Conservation (phyloP, 2,329 filamentous ascomycete genomes). For the Fusarium pininemorale region DNA sequence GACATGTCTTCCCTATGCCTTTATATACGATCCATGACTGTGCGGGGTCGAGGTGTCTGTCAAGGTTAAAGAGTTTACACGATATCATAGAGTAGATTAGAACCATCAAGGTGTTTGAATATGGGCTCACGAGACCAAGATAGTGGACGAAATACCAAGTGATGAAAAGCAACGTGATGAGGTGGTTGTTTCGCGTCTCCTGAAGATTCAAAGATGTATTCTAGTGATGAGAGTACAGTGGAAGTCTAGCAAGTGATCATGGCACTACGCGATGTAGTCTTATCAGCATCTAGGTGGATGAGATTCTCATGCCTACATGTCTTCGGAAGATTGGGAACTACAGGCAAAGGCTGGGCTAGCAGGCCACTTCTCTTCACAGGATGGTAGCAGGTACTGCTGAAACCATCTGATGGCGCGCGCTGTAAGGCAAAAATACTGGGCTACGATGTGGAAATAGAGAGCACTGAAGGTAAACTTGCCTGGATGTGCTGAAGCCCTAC, state of each 20-base stretch:
- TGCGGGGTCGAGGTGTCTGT: slow-evolving; percentile 10
- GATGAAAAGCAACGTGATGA: neutral
- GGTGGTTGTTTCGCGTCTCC: neutral
- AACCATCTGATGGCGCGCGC: neutral
- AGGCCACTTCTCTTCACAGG: neutral
- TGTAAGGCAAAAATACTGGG: neutral
- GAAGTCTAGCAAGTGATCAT: neutral
- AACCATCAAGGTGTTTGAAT: slow-evolving; percentile 23
- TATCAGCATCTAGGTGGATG: neutral
- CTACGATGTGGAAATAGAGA: neutral
- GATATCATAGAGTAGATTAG: neutral
- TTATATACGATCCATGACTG: slow-evolving; percentile 17
- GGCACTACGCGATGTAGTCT: neutral
- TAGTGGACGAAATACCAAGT: too few relatives aligned
- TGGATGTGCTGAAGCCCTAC: slow-evolving; percentile 1
- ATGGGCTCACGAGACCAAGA: neutral
- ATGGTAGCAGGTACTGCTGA: neutral
- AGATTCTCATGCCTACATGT: neutral
- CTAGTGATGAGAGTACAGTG: neutral
- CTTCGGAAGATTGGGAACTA: neutral
- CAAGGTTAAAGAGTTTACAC: slow-evolving; percentile 1
- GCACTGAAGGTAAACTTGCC: neutral
- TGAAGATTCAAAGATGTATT: neutral
- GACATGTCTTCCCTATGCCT: neutral
- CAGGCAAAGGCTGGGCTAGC: neutral